These are phyloP conservation scores for Coniochaeta sp. DNA, from an alignment of 2,329 filamentous ascomycete species.

Conservation along the genomic window DNA sequence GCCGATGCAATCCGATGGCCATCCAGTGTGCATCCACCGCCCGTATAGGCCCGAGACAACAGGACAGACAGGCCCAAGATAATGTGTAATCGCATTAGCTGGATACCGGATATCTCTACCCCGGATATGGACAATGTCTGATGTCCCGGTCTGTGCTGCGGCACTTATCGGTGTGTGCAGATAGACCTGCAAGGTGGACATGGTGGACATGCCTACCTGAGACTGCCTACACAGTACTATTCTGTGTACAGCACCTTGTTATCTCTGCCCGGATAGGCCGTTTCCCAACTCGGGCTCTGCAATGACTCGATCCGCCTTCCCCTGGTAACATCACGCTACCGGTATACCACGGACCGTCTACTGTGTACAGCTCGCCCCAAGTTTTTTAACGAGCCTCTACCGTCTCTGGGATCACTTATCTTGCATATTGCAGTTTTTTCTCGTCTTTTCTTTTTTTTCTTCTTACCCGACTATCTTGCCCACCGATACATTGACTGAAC, in stretches of 20 bases:
- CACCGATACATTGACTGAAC: not conserved
- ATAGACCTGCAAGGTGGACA: too few species aligned
- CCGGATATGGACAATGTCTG: not conserved
- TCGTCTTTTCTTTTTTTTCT: not conserved
- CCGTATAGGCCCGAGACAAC: not conserved
- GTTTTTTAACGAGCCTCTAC: not conserved
- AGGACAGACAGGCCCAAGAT: not conserved
- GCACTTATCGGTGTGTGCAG: not conserved
- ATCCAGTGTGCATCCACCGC: not conserved
- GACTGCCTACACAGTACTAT: too few species aligned
- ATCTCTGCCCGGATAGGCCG: not conserved
- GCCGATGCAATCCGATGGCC: not conserved
- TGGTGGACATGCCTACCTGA: too few species aligned
- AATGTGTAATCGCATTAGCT: not conserved
- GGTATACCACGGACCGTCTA: too few species aligned
- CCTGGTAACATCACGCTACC: not conserved
- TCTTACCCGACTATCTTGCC: constrained; percentile 2
- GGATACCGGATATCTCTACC: not conserved
- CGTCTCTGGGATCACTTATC: not conserved
- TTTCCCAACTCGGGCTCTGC: not conserved
- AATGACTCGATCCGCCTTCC: not conserved
- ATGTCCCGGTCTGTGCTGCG: not conserved
- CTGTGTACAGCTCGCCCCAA: not conserved
- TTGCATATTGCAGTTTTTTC: constrained; percentile 2
- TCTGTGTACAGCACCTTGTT: too few species aligned